Evolutionary conservation across 768 basidiomycete genomes (phyloP).

Genomic region (Dacryopinax spathularia): DNA sequence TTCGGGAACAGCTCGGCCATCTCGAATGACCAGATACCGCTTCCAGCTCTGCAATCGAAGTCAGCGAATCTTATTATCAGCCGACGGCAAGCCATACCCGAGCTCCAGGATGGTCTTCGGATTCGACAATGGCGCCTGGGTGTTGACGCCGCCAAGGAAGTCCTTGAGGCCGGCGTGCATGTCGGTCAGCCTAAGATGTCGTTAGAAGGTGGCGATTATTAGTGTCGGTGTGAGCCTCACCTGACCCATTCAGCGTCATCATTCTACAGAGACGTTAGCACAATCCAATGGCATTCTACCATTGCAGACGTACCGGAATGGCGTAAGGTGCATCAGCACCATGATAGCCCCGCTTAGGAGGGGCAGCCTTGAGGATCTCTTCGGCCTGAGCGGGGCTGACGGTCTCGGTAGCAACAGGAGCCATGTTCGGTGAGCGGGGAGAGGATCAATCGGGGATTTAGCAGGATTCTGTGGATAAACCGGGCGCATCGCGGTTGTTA

Average conservation of each 20-base stretch:
- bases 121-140: conserved; percentile 12
- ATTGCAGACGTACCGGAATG: not conserved
- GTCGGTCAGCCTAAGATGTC: conserved; percentile 16
- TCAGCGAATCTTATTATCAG: not conserved
- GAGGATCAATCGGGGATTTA: not conserved
- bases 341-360: not conserved
- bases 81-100: conserved; percentile 11
- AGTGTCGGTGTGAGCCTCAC: not conserved
- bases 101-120: conserved; percentile 18
- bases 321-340: not conserved
- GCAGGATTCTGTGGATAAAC: not conserved
- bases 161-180: conserved; percentile 16
- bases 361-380: not conserved
- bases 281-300: not conserved
- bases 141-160: conserved; percentile 12
- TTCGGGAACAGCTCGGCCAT: conserved; percentile 14
- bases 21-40: conserved; percentile 17
- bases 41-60: not conserved
- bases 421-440: not conserved
- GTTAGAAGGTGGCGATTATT: not conserved
- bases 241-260: not conserved
- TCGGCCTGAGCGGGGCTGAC: not conserved
- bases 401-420: not conserved
- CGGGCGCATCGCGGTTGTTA: not conserved
- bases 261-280: not conserved